phyloP scores from a whole-genome alignment of 257 asterid genomes.

The Solanum commersonii region DNA sequence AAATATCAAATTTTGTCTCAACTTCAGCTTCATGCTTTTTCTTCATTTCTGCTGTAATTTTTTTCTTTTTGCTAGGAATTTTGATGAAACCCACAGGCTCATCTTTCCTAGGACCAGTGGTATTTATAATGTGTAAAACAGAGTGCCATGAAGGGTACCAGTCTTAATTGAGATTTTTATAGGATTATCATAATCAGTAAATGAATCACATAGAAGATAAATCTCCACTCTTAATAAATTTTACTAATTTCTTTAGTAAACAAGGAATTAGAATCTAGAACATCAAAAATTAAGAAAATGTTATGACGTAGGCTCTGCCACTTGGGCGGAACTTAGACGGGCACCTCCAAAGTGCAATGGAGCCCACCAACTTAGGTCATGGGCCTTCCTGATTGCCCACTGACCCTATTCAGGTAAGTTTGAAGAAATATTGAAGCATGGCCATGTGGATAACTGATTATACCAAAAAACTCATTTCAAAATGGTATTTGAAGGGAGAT shows the following conservation, averaged over 20 bases:
- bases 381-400: slow-evolving; percentile 1
- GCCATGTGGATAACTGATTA: neutral
- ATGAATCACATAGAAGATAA: neutral
- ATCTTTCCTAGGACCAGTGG: neutral
- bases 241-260: neutral
- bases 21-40: neutral
- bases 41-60: neutral
- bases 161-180: neutral
- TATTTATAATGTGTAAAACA: neutral
- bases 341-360: neutral
- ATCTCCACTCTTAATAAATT: neutral
- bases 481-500: slow-evolving; percentile 50
- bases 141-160: neutral
- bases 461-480: neutral
- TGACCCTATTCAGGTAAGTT: neutral
- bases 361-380: neutral
- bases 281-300: neutral
- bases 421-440: neutral
- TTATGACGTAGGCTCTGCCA: neutral
- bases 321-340: neutral
- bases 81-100: neutral
- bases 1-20: neutral
- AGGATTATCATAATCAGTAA: neutral
- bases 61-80: neutral
- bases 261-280: neutral